Conservation (phyloP, 2,329 filamentous ascomycete species). For the Monosporascus sp. region DNA sequence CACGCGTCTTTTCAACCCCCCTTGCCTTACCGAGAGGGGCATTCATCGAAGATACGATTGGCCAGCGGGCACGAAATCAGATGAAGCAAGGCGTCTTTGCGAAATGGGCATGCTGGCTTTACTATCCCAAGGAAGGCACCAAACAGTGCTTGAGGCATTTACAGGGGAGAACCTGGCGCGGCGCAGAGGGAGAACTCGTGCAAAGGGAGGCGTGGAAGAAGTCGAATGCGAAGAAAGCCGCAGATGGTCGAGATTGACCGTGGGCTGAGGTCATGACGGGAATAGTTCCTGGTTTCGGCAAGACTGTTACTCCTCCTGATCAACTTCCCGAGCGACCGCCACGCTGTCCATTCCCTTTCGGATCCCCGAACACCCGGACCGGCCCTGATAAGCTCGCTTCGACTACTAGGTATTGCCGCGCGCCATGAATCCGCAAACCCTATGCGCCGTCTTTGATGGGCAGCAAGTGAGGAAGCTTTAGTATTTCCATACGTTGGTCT, state of each 20-base stretch:
- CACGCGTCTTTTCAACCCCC: conserved; percentile 43
- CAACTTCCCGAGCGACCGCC: no score
- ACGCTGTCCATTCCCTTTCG: no score
- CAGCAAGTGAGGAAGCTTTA: no score
- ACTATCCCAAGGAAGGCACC: conserved; percentile 43
- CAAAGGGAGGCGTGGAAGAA: conserved; percentile 15
- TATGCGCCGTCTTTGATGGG: no score
- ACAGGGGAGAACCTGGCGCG: conserved; percentile 46
- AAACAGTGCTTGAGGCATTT: conserved; percentile 44
- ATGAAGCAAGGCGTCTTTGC: conserved; percentile 50
- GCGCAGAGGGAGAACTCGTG: conserved; percentile 27
- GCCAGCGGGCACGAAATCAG: conserved; percentile 48
- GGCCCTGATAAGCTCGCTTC: no score
- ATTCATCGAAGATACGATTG: conserved; percentile 53
- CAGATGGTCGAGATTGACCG: not conserved
- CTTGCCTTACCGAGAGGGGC: conserved; percentile 45
- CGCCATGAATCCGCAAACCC: no score
- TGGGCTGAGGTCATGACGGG: not conserved
- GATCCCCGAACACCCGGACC: no score
- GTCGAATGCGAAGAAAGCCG: conserved; percentile 2
- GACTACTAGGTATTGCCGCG: no score
- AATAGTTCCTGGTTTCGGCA: no score
- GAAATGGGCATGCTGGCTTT: conserved; percentile 52
- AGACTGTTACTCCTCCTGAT: no score
- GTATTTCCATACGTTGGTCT: no score